phyloP scores from a whole-genome alignment of 345 rosid species.

The Eutrema heterophyllum region DNA sequence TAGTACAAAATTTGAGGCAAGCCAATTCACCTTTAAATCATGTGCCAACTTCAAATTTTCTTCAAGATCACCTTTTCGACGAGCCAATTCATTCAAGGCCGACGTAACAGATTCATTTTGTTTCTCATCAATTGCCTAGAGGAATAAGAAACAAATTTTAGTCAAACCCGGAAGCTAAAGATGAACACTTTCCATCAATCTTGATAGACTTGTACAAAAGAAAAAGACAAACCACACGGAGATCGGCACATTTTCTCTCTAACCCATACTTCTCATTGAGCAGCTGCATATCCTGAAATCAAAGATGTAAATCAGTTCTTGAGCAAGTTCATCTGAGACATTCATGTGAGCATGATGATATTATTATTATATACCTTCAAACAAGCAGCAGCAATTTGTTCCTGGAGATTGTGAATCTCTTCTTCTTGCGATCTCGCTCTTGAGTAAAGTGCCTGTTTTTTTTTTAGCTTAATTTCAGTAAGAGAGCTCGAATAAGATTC shows the following conservation, averaged over 20 bases:
- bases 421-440: slow-evolving; percentile 57
- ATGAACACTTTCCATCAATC: slow-evolving; percentile 14
- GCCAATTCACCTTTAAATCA: slow-evolving; percentile 68
- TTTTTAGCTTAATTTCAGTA: not conserved
- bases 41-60: slow-evolving; percentile 66
- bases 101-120: slow-evolving; percentile 75
- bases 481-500: slow-evolving; percentile 8
- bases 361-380: slow-evolving; percentile 48
- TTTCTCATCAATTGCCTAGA: slow-evolving; percentile 86
- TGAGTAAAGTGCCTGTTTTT: slow-evolving; percentile 54
- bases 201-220: not conserved
- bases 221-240: slow-evolving; percentile 68
- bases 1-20: not conserved
- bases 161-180: slow-evolving; percentile 19
- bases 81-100: slow-evolving; percentile 67
- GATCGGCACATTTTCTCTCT: slow-evolving; percentile 89
- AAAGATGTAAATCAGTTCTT: slow-evolving; percentile 13
- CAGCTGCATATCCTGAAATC: slow-evolving; percentile 75
- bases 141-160: slow-evolving; percentile 23
- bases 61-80: slow-evolving; percentile 82
- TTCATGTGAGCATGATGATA: not conserved
- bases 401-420: slow-evolving; percentile 75
- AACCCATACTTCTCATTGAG: slow-evolving; percentile 66
- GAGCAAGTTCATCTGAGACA: not conserved
- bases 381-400: slow-evolving; percentile 67